Base-by-base conservation (phyloP, 441 rosid species). In the Populus hybrid region DNA sequence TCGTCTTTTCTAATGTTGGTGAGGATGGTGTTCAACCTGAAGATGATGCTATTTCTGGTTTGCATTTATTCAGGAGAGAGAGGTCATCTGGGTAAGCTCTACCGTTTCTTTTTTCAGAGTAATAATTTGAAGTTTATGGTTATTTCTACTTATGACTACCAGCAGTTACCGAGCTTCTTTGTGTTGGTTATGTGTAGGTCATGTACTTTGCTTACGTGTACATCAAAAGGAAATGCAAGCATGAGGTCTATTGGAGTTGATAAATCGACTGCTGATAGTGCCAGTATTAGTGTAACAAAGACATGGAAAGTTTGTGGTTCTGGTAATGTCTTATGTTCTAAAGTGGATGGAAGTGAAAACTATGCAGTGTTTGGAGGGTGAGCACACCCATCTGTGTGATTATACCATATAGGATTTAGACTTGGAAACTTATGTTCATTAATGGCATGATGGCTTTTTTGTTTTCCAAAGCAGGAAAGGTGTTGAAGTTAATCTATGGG, bases 331-430 rank as follows among this genome's bases (percentile, higher is more conserved):
- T 64, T 75, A 63, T 93, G 87, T 79, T 86, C 88, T 75, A 84
- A 90, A 83, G 93, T 94, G 74, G 92, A 92, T 84, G 88, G 79
- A 68, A 86, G 84, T 80, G 97, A 94, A 87, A 89, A 82, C 40
- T 85, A 85, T 82, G 92, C 95, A 24, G 76, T 92, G 61, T 91
- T 91, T 87, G 99, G 98, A 87, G 98, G 99, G 99, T 95, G 83
- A 88, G 97, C 80, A 38, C 40, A 72, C 75, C 76, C 34, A 1
- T 69, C 32, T 46, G 30, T 6, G 72, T 68, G 71, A 30, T 40
- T 26, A 69, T 26, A 75, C 14, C 70, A 53, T 1, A 23, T 71
- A 46, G 71, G 20, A 26, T 46, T 69, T 10, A 10, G 65, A 59
- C 3, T 30, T 72, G n/a, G 68, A 64, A 14, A 32, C 50, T 53